A percentile compares a stretch with the other conserved stretches of the same genome.
Conservation (phyloP, 495 filamentous ascomycete genomes). For the Penicillium paxilli region DNA sequence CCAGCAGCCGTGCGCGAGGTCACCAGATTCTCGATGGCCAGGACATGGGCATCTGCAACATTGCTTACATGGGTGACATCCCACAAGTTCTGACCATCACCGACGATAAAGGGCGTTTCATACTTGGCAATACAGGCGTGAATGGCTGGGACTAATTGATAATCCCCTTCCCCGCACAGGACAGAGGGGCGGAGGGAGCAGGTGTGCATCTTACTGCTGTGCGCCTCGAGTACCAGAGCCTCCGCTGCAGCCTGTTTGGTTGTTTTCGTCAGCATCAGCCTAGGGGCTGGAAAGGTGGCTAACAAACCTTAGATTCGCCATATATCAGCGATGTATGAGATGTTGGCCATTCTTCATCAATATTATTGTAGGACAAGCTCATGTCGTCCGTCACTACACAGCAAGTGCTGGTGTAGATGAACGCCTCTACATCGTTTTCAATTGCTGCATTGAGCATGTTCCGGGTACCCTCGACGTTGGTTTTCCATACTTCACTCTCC, state of each 20-base stretch:
- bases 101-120: constrained; percentile 59
- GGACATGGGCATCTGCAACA: constrained; percentile 60
- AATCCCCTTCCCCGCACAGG: constrained; percentile 58
- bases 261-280: not conserved
- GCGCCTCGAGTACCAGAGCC: constrained; percentile 51
- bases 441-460: constrained; percentile 56
- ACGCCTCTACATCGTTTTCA: constrained; percentile 48
- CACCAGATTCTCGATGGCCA: constrained; percentile 60
- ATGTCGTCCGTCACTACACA: constrained; percentile 58
- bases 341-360: constrained; percentile 53
- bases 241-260: constrained; percentile 51
- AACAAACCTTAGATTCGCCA: constrained; percentile 56
- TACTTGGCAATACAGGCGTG: constrained; percentile 55
- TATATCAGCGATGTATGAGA: constrained; percentile 53
- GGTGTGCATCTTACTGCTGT: constrained; percentile 43
- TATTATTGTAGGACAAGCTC: constrained; percentile 49
- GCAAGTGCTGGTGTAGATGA: constrained; percentile 60
- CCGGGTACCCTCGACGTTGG: constrained; percentile 60
- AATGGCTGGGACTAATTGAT: constrained; percentile 51
- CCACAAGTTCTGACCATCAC: constrained; percentile 57
- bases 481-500: constrained; percentile 37
- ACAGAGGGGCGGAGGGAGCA: constrained; percentile 59
- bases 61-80: constrained; percentile 64
- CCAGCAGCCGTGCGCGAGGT: constrained; percentile 57
- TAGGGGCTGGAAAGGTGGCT: not conserved